Evolutionary conservation across 2,329 filamentous ascomycete species (phyloP), one percentile per base, ranked within the genome.

Genomic region (Microcera coccophila): DNA sequence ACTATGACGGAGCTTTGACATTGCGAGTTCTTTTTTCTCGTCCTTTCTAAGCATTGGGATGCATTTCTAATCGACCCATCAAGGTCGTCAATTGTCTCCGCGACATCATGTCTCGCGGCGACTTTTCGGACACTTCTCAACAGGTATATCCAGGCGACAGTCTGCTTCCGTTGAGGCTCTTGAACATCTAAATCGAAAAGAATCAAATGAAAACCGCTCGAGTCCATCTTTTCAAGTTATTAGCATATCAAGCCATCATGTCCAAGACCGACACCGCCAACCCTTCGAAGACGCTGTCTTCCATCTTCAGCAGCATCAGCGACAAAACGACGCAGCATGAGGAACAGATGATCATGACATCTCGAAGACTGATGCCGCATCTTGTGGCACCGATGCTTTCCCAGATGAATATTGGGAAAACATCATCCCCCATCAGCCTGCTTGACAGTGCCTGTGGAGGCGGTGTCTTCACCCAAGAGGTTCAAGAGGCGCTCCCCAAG

Each of bases 401-500:
- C 2, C 61, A 61, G 22, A 59, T 65, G 57, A 53, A 50, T 1
- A 45, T 65, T 4, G 29, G 42, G 18, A 19, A 44, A 3, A 39
- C 18, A 0, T 35, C 32, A 28, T 62, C 48, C 5, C 66, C 70
- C 0, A 60, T 74, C 36, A 36, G 38, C 3, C 50, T 80, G 18
- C 55, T 81, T 10, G 78, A 81, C 44, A 71, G 70, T 48, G 76
- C 73, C 5, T 80, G 76, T 42, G 77, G 77, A 0, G 65, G 67
- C 4, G 78, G 76, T 1, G 64, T 76, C 14, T 62, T 78, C 11
- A 71, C 70, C 1, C 67, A 70, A 8, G 58, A 70, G 19, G 52
- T 79, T 12, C 68, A 75, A 42, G 55, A 56, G 9, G 56, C 52
- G 3, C 45, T 79, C 12, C 49, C 64, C 11, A 58, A 55, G 7